Evolutionary conservation across 2,329 filamentous ascomycete species (phyloP).

Genomic region (Ceratocystis smalleyi): DNA sequence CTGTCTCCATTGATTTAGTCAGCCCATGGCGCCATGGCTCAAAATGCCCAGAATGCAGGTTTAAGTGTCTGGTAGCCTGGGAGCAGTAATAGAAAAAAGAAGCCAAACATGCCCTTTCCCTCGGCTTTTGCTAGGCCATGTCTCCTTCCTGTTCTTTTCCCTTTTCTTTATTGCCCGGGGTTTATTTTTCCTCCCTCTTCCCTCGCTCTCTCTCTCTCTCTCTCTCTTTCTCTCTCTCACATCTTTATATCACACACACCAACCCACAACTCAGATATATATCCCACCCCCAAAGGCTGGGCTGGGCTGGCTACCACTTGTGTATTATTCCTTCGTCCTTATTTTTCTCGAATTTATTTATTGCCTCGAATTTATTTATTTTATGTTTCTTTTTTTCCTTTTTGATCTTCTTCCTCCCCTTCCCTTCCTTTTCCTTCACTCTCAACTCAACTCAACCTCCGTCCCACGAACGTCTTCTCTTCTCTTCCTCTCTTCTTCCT

Average conservation of each 20-base stretch:
- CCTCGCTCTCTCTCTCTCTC: background rate
- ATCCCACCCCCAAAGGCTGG: no score
- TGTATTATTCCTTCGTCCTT: conserved; percentile 1
- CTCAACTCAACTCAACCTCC: background rate
- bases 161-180: background rate
- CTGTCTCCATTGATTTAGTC: conserved; percentile 1
- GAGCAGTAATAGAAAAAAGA: conserved; percentile 6
- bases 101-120: background rate
- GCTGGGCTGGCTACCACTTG: background rate
- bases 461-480: background rate
- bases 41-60: conserved; percentile 14
- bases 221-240: background rate
- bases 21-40: conserved; percentile 14
- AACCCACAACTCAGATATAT: no score
- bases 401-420: conserved; percentile 10
- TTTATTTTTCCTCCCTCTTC: background rate
- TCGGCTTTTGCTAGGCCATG: background rate
- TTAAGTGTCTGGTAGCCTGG: conserved; percentile 14
- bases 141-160: conserved; percentile 1
- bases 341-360: background rate
- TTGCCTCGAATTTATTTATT: background rate
- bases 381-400: background rate
- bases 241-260: background rate
- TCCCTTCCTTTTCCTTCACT: background rate
- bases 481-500: conserved; percentile 7